Base-by-base conservation (phyloP, 2,329 filamentous ascomycete genomes). In the Chrysosporium queenslandicum region DNA sequence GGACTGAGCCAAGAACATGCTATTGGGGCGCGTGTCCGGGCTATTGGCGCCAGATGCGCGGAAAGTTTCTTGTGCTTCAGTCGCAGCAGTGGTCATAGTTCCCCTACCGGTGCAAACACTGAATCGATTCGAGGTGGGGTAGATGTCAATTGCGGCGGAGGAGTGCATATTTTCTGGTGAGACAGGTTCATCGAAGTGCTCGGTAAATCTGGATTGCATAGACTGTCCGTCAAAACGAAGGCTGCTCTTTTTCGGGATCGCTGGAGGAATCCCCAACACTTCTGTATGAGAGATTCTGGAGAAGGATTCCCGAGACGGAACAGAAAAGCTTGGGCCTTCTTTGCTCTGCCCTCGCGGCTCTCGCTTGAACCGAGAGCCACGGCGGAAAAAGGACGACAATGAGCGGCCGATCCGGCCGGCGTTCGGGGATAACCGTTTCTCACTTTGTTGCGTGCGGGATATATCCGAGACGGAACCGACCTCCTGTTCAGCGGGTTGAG, bases 271-370 rank as follows among this genome's bases (percentile, higher is more conserved):
- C 4, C 34, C 60, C 21, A 76, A 66, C 52, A 77, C 75, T 45
- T 74, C 50, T 3, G 32, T 46, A 23, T 52, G 42, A 11, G 50
- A 52, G 53, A 81, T 73, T 57, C 73, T 75, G 56, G 77, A 75
- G 71, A 95, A 91, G 14, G 90, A 94, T 63, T 95, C 90, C 57
- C 89, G 80, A 1, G 90, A 95, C 0, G 88, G 87, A 62, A 95
- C 95, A 3, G 88, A 89, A 64, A 94, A 92, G n/a, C 51, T 53
- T 20, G 51, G 45, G 36, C 32, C 39, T 51, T 51, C 50, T 21
- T 30, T 52, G 14, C 4, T 7, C 47, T 43, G 34, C 9, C 23
- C 16, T 36, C 37, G 45, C 25, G 51, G 29, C n/a, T 49, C 41
- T 32, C 45, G 42, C 18, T 11, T 29, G 20, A 52, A 40, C 7